Evolutionary conservation across 768 basidiomycete genomes (phyloP), one percentile per base, ranked within the genome.

Genomic region (Tulasnella sp.): DNA sequence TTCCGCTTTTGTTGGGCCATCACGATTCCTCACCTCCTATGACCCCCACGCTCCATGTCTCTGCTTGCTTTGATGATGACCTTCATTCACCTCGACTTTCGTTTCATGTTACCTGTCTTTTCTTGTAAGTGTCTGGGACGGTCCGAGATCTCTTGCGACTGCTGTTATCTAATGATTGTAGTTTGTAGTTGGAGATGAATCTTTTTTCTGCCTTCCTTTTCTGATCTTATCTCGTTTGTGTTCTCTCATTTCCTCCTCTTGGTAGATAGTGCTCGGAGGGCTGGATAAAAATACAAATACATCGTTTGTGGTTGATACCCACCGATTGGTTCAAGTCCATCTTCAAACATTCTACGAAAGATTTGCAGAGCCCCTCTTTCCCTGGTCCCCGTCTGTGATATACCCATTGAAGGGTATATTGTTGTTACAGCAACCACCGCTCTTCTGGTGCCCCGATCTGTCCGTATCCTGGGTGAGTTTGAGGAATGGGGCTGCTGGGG

Each of bases 181-280:
- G 25, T 19, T 55, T 42, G 27, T n/a, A 34, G 29, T 31, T 44
- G 38, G 25, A 55, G 53, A 45, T 27, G 53, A 43, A 24, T 15
- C 15, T 42, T 55, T 55, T 24, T 24, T 42, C 43, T 12, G 41
- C 53, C 38, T 42, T 55, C 43, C 38, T 24, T 55, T 42, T 44
- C 30, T 41, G 29, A 38, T 53, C 34, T 25, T 34, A 19, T 29
- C 19, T 27, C 4, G 27, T 41, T 53, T 21, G 21, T 53, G 22
- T 53, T 21, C n/a, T 21, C 51, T 31, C 51, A 53, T 34, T 43
- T 53, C 52, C 24, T 53, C 52, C 19, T 27, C 53, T 45, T 43
- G n/a, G 43, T 55, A 43, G 53, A 21, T 55, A 45, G 38, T 55
- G 24, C 42, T 44, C 19, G 45, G n/a, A 43, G 41, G 45, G 25